Evolutionary conservation across 1,284 basidiomycete species (phyloP).

Genomic region (Tilletia indica): DNA sequence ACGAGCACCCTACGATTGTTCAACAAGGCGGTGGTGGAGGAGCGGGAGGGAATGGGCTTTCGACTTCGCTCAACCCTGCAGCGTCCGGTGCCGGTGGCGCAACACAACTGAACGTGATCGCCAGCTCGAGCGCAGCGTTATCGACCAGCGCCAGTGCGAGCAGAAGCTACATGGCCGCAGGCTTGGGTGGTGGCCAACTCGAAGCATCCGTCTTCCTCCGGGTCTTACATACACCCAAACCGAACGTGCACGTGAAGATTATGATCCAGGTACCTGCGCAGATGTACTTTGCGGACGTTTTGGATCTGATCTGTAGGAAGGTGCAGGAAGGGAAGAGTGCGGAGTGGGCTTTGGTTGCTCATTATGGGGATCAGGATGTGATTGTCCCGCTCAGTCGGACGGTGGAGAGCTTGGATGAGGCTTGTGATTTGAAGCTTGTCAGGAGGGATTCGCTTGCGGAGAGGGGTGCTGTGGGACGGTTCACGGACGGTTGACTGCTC

Average conservation of each 20-base stretch:
- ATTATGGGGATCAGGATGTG: slow-evolving; percentile 57
- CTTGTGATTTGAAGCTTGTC: slow-evolving; percentile 78
- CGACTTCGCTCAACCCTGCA: no score
- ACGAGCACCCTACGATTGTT: no score
- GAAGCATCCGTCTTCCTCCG: slow-evolving; percentile 42
- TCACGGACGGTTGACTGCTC: slow-evolving; percentile 38
- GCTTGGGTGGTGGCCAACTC: not conserved
- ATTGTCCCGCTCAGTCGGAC: slow-evolving; percentile 92
- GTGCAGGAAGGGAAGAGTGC: slow-evolving; percentile 41
- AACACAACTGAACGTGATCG: no score
- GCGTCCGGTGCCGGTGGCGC: no score
- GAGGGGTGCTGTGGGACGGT: slow-evolving; percentile 56
- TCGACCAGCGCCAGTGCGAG: not conserved
- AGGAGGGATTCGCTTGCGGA: slow-evolving; percentile 60
- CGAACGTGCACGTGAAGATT: slow-evolving; percentile 50
- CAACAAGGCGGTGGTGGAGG: no score
- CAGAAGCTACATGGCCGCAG: not conserved
- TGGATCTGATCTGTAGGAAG: slow-evolving; percentile 63
- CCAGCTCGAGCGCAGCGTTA: not conserved
- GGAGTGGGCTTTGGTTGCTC: slow-evolving; percentile 44
- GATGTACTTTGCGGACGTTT: slow-evolving; percentile 96
- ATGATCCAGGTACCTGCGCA: slow-evolving; percentile 63
- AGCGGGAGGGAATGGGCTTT: not conserved
- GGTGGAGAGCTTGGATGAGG: slow-evolving; percentile 86
- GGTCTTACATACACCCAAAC: slow-evolving; percentile 45